Base-by-base conservation (phyloP, 2,329 filamentous ascomycete genomes). In the Bipolaris bicolor region DNA sequence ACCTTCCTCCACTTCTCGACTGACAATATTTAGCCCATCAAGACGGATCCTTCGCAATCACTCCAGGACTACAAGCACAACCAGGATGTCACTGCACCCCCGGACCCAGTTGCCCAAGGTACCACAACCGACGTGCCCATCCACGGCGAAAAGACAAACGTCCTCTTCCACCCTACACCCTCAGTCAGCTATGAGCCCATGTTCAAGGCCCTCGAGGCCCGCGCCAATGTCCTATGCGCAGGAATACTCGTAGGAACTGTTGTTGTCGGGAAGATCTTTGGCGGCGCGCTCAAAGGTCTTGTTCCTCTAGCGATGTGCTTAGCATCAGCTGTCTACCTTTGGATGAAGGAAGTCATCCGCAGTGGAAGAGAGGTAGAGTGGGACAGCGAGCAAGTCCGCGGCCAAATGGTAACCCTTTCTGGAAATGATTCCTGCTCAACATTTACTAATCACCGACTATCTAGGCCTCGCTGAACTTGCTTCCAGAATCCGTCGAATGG, bases 61-160 rank as follows among this genome's bases (percentile, higher is more conserved):
- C 86, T 88, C 26, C 84, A 89, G 58, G 90, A 96, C 62, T 97
- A 98, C 76, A 90, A 90, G 62, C 73, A 89, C 55, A 90, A 88
- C 9, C 94, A 97, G 77, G 94, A 98, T 77, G 82, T 96, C 55
- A 96, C 92, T 0, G 91, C 94, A 0, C 94, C 94, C 2, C 94
- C 94, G 1, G 93, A 96, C 64, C 94, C 94, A 0, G 82, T 97
- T 18, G 88, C 88, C 15, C 84, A 88, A 55, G 91, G 92, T 22
- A 87, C 89, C 33, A 98, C 94, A 0, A 93, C 91, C 24, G 95
- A 98, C 76, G 92, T 98, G 1, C 95, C 95, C 3, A 96, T 98
- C 57, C 90, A 93, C 71, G 94, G 93, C 69, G 94, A 98, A 74
- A 97, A 95, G 83, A 98, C 95, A 3, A 97, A 97, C 61, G 88